Base-by-base conservation (phyloP, 768 basidiomycete genomes). In the Sistotremastrum niveocremeum region DNA sequence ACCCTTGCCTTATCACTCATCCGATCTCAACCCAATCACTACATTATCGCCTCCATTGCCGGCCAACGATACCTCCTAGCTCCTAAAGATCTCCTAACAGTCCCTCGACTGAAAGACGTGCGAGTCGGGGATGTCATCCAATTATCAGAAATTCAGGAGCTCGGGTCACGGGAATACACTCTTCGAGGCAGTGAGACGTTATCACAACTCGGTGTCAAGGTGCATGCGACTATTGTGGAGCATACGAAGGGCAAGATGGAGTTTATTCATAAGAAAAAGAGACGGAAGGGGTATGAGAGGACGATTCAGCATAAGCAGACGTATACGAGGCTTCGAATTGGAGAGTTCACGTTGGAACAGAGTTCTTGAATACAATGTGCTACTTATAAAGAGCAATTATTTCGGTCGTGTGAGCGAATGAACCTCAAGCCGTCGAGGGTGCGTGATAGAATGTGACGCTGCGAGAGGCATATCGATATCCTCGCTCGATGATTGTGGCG, bases 251-350 rank as follows among this genome's bases (percentile, higher is more conserved):
- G 89, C 6, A 73, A 75, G 45, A 84, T 98, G 85, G 85, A 94
- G 65, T 73, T 70, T 55, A 84, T 86, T 46, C 77, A 93, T 66
- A 95, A 97, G 72, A 94, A 93, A 71, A 99, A 98, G 72, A 70
- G 91, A 65, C 81, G 95, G 79, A 97, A 98, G 71, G 91, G 94
- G 7, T 98, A 98, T 67, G 78, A 85, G 65, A 87, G 88, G 66
- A 90, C 87, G 6, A 87, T 97, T 52, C 74, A 78, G 60, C 83
- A 89, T 63, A 98, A 97, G 64, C 89, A 91, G 60, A 84, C 83
- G 2, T 98, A 86, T 68, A 98, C 94, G n/a, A 77, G 91, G 59
- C 73, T 99, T 48, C 74, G 93, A 44, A 84, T 99, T 52, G 90
- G 91, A 20, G 20, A 20, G 20, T 20, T 20, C 20, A 20, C 20